Conservation (phyloP, 2,329 filamentous ascomycete genomes). For the Torrubiella hemipterigena region DNA sequence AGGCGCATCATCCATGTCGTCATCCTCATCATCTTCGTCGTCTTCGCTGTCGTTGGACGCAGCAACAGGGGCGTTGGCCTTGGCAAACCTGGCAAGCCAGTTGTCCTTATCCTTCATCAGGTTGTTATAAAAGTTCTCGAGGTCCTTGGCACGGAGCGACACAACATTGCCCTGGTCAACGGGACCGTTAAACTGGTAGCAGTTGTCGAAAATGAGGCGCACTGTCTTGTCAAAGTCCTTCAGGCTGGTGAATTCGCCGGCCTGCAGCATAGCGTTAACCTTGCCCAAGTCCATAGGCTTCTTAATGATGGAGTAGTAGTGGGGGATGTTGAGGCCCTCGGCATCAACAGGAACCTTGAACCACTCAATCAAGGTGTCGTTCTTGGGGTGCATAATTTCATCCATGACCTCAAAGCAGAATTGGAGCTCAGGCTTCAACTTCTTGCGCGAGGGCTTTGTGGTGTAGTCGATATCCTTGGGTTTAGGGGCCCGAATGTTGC, state of each 20-base stretch:
- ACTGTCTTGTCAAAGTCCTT: slow-evolving; percentile 83
- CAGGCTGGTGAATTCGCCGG: slow-evolving; percentile 66
- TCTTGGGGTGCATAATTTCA: slow-evolving; percentile 65
- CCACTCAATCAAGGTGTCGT: slow-evolving; percentile 54
- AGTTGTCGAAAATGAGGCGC: slow-evolving; percentile 76
- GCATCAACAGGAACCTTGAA: slow-evolving; percentile 85
- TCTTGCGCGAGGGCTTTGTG: slow-evolving; percentile 65
- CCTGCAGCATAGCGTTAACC: slow-evolving; percentile 64
- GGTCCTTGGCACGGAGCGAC: slow-evolving; percentile 55
- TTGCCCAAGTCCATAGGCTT: slow-evolving; percentile 91
- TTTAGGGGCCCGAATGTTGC: slow-evolving; percentile 85
- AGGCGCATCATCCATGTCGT: slow-evolving; percentile 32
- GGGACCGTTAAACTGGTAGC: slow-evolving; percentile 73
- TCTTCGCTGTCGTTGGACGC: slow-evolving; percentile 59
- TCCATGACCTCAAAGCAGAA: slow-evolving; percentile 77
- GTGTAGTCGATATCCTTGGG: slow-evolving; percentile 85
- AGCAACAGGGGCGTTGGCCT: slow-evolving; percentile 33
- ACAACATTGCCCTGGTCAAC: slow-evolving; percentile 52
- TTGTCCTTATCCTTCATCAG: slow-evolving; percentile 69
- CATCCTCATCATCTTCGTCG: slow-evolving; percentile 60
- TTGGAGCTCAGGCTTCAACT: slow-evolving; percentile 77
- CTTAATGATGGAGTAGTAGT: slow-evolving; percentile 89
- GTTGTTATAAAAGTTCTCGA: slow-evolving; percentile 63
- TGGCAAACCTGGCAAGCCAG: slow-evolving; percentile 69
- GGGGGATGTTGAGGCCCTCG: slow-evolving; percentile 84